These are phyloP conservation scores for Novakomyces olei DNA, from an alignment of 805 yeast genomes.

Conservation along the genomic window DNA sequence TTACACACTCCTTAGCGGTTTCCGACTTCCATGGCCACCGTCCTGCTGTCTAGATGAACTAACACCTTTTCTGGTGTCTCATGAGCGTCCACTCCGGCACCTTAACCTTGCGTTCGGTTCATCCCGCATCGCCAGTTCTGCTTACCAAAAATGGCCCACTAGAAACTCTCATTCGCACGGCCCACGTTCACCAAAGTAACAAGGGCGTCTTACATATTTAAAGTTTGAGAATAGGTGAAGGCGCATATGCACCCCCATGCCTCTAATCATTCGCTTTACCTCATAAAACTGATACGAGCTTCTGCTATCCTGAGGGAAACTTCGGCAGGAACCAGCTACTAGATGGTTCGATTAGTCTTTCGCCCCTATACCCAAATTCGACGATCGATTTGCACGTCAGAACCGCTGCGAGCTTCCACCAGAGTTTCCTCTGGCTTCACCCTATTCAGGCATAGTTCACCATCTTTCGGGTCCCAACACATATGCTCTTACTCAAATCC, in stretches of 20 bases:
- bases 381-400: slow-evolving; percentile 26
- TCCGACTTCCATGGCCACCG: slow-evolving; percentile 33
- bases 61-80: slow-evolving; percentile 26
- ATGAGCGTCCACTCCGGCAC: slow-evolving; percentile 24
- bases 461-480: slow-evolving; percentile 26
- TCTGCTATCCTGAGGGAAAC: slow-evolving; percentile 23
- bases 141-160: slow-evolving; percentile 27
- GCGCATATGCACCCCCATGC: slow-evolving; percentile 20
- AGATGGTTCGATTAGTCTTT: slow-evolving; percentile 24
- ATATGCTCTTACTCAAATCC: slow-evolving; percentile 24
- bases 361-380: slow-evolving; percentile 25
- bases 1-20: slow-evolving; percentile 23
- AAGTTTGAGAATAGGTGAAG: slow-evolving; percentile 23
- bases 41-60: slow-evolving; percentile 21
- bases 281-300: slow-evolving; percentile 23
- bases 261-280: slow-evolving; percentile 23
- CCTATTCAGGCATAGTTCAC: slow-evolving; percentile 26
- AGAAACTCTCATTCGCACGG: slow-evolving; percentile 22
- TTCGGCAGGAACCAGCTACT: slow-evolving; percentile 25
- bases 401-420: slow-evolving; percentile 27
- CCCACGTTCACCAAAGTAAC: slow-evolving; percentile 23
- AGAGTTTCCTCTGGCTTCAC: slow-evolving; percentile 26
- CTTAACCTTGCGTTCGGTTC: slow-evolving; percentile 22
- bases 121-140: slow-evolving; percentile 28
- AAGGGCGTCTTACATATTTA: slow-evolving; percentile 23